These are phyloP conservation scores for Mangifera indica DNA, from an alignment of 345 rosid genomes.

Conservation along the genomic window DNA sequence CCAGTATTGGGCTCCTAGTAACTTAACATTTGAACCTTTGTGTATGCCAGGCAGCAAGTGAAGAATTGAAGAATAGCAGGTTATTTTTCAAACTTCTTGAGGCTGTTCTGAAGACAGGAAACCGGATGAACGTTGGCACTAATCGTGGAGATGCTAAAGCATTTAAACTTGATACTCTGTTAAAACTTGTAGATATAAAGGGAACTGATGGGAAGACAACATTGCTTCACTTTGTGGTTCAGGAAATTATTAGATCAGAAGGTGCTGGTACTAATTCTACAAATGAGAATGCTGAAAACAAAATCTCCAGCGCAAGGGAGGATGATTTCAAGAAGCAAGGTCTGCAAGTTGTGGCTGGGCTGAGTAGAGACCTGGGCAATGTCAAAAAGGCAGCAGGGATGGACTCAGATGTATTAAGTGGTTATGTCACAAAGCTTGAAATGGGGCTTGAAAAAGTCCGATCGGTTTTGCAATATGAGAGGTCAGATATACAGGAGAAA, in stretches of 20 bases:
- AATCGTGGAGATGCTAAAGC: slow-evolving; percentile 96
- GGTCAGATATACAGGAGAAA: slow-evolving; percentile 55
- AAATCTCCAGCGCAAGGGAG: slow-evolving; percentile 34
- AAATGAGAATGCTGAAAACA: slow-evolving; percentile 38
- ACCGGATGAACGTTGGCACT: slow-evolving; percentile 95
- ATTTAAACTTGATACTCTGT: slow-evolving; percentile 94
- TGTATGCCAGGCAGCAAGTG: slow-evolving; percentile 69
- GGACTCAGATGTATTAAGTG: slow-evolving; percentile 89
- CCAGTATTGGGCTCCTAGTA: not conserved
- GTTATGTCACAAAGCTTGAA: slow-evolving; percentile 84
- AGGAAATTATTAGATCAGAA: slow-evolving; percentile 89
- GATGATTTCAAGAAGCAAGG: slow-evolving; percentile 86
- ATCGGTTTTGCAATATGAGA: slow-evolving; percentile 68
- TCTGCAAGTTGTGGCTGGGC: slow-evolving; percentile 82
- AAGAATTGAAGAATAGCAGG: slow-evolving; percentile 87
- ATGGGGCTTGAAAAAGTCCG: slow-evolving; percentile 77
- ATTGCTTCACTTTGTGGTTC: slow-evolving; percentile 95
- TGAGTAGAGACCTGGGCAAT: slow-evolving; percentile 76
- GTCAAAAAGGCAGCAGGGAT: slow-evolving; percentile 93
- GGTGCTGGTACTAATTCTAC: slow-evolving; percentile 40
- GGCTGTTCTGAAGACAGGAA: slow-evolving; percentile 93
- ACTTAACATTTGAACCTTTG: slow-evolving; percentile 15
- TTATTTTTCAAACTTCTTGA: slow-evolving; percentile 91
- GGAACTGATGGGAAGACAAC: slow-evolving; percentile 97
- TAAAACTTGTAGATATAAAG: slow-evolving; percentile 94